Base-by-base conservation (phyloP, 164 flowering plant genomes). In the Piper betle region DNA sequence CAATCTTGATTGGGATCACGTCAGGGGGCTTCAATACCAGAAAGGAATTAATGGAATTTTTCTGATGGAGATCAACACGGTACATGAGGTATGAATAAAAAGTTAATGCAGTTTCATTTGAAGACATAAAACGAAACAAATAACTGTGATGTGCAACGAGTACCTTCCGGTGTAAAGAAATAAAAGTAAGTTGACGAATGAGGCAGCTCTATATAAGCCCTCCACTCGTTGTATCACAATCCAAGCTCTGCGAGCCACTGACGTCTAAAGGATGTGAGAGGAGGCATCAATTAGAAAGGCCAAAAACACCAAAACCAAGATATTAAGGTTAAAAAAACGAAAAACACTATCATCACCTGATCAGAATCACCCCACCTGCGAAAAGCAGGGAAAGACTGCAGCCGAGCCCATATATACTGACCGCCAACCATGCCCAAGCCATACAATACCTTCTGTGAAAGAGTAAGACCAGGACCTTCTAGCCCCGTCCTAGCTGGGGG, bases 361-460 rank as follows among this genome's bases (percentile, higher is more conserved):
- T 86, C 97, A 54, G 88, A 80, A 74, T 87, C 91, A 39, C 96
- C 97, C 96, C 99, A 94, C 78, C 97, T 80, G 57, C 96, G 93
- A 53, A 94, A 94, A 66, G 96, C 97, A 76, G 99, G 91, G 74
- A 91, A 94, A 8, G 96, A 91, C 52, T 88, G 97, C 37, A 88
- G 74, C 43, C 97, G 91, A 37, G 96, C 80, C 96, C 93, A 91
- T 55, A 85, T 72, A 66, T 91, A 91, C 64, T 91, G 95, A 59
- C 96, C 93, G 70, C 97, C 97, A 66, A 94, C 97, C 52, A 83
- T 78, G 59, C 88, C 95, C 59, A 91, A 58, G 69, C 96, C 91
- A 68, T 91, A 94, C 93, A 88, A 88, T 43, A 88, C 60, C 73
- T 91, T 93, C 75, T 93, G 97, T 55, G 85, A 72, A 50, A 72